Evolutionary conservation across 75 land plant species (phyloP).

Genomic region (Pseudotsuga menziesii): DNA sequence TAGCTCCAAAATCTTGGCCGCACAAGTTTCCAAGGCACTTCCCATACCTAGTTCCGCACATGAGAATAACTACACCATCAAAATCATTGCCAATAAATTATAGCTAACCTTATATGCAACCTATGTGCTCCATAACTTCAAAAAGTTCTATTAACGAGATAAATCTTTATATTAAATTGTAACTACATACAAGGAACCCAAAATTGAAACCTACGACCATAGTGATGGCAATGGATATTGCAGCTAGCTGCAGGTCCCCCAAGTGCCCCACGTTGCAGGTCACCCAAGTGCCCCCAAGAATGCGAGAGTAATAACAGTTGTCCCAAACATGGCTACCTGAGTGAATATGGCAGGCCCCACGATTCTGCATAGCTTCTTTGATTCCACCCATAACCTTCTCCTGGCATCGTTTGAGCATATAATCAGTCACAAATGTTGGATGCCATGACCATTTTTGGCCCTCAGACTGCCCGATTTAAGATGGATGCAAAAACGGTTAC

Average conservation of each 20-base stretch:
- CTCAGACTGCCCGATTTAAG: too few species aligned
- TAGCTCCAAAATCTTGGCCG: slow-evolving; percentile 72
- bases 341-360: slow-evolving; percentile 36
- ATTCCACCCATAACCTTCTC: slow-evolving; percentile 19
- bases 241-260: slow-evolving; percentile 43
- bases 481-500: too few species aligned
- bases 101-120: too few species aligned
- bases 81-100: too few species aligned
- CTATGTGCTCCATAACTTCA: too few species aligned
- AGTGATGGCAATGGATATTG: slow-evolving; percentile 31
- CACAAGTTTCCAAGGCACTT: slow-evolving; percentile 71
- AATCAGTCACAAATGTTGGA: too few species aligned
- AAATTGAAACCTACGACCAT: slow-evolving; percentile 37
- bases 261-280: slow-evolving; percentile 52
- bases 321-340: slow-evolving; percentile 17
- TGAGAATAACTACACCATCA: too few species aligned
- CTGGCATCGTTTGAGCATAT: slow-evolving; percentile 11
- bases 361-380: slow-evolving; percentile 21
- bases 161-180: too few species aligned
- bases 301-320: slow-evolving; percentile 32
- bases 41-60: slow-evolving; percentile 77
- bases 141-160: too few species aligned
- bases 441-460: slow-evolving; percentile 17
- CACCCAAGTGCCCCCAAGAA: too few species aligned
- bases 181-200: slow-evolving; percentile 23